These are phyloP conservation scores for Naganishia randhawae DNA, from an alignment of 768 basidiomycete genomes.

Conservation along the genomic window DNA sequence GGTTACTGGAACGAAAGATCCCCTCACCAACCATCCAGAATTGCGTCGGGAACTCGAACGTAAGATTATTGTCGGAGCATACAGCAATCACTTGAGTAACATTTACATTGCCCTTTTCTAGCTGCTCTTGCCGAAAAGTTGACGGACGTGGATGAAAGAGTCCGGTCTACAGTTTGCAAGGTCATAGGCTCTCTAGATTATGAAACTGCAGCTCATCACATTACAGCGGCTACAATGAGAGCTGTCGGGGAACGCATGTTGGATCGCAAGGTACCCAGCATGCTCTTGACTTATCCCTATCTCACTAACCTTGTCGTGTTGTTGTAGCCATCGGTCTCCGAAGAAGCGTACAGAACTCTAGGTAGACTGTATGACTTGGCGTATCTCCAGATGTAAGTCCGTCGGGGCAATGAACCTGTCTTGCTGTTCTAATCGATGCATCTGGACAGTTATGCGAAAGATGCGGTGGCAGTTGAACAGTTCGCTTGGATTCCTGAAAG, in stretches of 20 bases:
- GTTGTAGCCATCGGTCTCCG: constrained; percentile 49
- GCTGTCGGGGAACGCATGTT: constrained; percentile 66
- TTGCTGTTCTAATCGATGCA: not conserved
- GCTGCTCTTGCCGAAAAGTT: constrained; percentile 62
- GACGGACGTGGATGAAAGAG: constrained; percentile 82
- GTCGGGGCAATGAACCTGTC: not conserved
- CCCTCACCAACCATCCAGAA: constrained; percentile 67
- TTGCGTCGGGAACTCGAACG: constrained; percentile 69
- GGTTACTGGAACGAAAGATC: constrained; percentile 64
- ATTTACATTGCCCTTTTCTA: constrained; percentile 17
- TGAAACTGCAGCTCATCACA: constrained; percentile 80
- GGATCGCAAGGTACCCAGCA: constrained; percentile 71
- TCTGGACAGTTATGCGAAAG: constrained; percentile 67
- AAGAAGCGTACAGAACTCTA: constrained; percentile 70
- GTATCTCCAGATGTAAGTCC: constrained; percentile 79
- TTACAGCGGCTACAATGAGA: constrained; percentile 62
- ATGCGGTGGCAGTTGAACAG: constrained; percentile 65
- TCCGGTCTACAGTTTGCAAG: constrained; percentile 78
- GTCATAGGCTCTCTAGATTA: constrained; percentile 80
- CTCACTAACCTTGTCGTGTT: not conserved
- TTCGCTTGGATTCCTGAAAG: constrained; percentile 90
- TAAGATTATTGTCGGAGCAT: constrained; percentile 47
- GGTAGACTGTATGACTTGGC: constrained; percentile 76
- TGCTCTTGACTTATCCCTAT: not conserved
- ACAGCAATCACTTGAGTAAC: not conserved